Base-by-base conservation (phyloP, 331 rosid species). In the Phaseolus coccineus region DNA sequence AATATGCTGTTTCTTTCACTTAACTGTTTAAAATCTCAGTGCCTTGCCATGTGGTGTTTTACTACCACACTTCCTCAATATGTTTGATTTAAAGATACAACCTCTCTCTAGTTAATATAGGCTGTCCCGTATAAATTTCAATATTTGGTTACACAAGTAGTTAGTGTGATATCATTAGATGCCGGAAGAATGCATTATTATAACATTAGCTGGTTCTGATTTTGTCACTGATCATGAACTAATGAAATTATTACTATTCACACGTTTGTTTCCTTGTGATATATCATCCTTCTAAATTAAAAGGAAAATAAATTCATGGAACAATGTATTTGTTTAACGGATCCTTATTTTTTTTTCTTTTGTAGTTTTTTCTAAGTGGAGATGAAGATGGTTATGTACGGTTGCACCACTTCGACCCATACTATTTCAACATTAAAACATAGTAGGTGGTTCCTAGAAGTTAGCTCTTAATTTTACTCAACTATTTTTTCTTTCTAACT, bases 341-440 rank as follows among this genome's bases (percentile, higher is more conserved):
- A 4, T 53, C 28, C 19, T 53, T 19, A 12, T n/a, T 57, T 71
- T 48, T 74, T 15, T 70, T 10, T 33, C 39, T 56, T 65, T 69
- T 69, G 71, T 82, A 93, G 99, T 72, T 95, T 95, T 85, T 85
- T n/a, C n/a, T 98, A 44, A 95, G 99, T 56, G 98, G 98, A 80
- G 99, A 98, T 39, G 99, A 95, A 80, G 99, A 95, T 84, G 99
- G 93, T 58, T 95, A 87, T 8, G 95, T 95, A 31, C 89, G 99
- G 63, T 74, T 95, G 82, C 99, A 95, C 76, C 99, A 93, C 82
- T 93, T 95, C 19, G 99, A 91, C 79, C 81, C 84, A 0, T 97
- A 95, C 79, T 95, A 93, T 88, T 95, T 95, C 89, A 83, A 87
- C 86, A 84, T 91, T 89, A 95, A 91, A 85, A 79, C 91, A 28